Evolutionary conservation across 495 filamentous ascomycete species (phyloP).

Genomic region (Penicillium cosmopolitanum): DNA sequence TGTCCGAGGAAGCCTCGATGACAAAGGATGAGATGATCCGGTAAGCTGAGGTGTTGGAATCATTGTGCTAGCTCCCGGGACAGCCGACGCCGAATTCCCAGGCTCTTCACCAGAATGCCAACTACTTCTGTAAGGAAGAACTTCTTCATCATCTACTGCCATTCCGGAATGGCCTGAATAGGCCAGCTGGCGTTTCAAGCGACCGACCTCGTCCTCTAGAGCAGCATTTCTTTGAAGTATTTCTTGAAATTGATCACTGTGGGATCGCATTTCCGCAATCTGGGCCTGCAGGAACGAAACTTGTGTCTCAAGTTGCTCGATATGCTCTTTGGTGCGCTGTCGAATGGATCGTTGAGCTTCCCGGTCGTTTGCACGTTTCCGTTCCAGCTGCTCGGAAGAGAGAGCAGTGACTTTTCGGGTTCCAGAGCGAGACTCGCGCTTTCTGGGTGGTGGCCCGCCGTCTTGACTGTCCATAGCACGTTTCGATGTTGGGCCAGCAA

Average conservation of each 20-base stretch:
- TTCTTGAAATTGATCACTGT: conserved; percentile 51
- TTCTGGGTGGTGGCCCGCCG: conserved; percentile 26
- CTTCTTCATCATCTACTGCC: conserved; percentile 14
- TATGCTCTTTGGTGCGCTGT: conserved; percentile 61
- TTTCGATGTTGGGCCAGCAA: conserved; percentile 16
- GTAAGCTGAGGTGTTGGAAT: conserved; percentile 19
- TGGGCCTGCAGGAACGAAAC: conserved; percentile 51
- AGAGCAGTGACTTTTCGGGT: conserved; percentile 62
- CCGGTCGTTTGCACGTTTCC: conserved; percentile 66
- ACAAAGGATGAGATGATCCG: conserved; percentile 14
- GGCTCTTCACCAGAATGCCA: conserved; percentile 20
- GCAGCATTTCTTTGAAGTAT: conserved; percentile 56
- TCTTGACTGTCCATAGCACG: conserved; percentile 23
- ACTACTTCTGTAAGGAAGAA: conserved; percentile 11
- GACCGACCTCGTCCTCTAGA: conserved; percentile 56
- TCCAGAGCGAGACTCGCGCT: conserved; percentile 57
- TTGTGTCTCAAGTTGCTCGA: conserved; percentile 57
- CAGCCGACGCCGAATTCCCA: conserved; percentile 1
- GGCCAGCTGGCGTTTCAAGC: conserved; percentile 45
- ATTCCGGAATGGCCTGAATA: conserved; percentile 17
- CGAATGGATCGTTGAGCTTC: conserved; percentile 67
- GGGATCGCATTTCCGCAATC: conserved; percentile 52
- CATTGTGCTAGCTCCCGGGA: conserved; percentile 15
- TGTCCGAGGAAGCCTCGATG: conserved; percentile 15
- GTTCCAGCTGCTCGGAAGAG: conserved; percentile 61